phyloP scores from a whole-genome alignment of 768 basidiomycete genomes.

The Hemileccinum impolitum region DNA sequence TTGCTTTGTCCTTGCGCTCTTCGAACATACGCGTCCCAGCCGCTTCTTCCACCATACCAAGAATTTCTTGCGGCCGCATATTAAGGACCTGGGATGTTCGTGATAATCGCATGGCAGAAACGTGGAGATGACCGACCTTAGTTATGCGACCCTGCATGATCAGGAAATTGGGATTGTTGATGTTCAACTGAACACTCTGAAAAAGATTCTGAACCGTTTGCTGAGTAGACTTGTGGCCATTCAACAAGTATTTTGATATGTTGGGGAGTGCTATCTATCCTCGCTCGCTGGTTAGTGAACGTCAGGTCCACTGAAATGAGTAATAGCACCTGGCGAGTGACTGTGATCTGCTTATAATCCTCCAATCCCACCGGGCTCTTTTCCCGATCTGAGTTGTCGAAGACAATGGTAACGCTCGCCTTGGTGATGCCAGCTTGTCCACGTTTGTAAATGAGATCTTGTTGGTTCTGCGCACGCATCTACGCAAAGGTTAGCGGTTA shows the following conservation, averaged over 20 bases:
- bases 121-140: conserved; percentile 52
- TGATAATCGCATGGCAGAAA: not conserved
- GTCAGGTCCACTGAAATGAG: not conserved
- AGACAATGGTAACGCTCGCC: conserved; percentile 97
- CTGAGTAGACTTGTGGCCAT: conserved; percentile 91
- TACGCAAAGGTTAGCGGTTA: conserved; percentile 25
- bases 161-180: conserved; percentile 99
- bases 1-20: conserved; percentile 94
- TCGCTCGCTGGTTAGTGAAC: not conserved
- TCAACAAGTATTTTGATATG: conserved; percentile 90
- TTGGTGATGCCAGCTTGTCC: conserved; percentile 96
- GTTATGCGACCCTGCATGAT: conserved; percentile 99
- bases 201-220: conserved; percentile 86
- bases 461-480: conserved; percentile 95
- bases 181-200: conserved; percentile 96
- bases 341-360: conserved; percentile 84
- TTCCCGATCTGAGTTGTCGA: conserved; percentile 90
- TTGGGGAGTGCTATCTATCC: conserved; percentile 90
- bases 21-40: conserved; percentile 99
- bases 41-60: conserved; percentile 98
- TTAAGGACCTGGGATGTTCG: conserved; percentile 62
- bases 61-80: conserved; percentile 96
- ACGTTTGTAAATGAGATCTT: conserved; percentile 98
- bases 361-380: conserved; percentile 84
- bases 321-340: conserved; percentile 81